Percentiles rank a stretch among this genome's conserved stretches.
These are phyloP conservation scores for Coleophoma eucalyptorum DNA, from an alignment of 2,329 filamentous ascomycete species.

Conservation along the genomic window DNA sequence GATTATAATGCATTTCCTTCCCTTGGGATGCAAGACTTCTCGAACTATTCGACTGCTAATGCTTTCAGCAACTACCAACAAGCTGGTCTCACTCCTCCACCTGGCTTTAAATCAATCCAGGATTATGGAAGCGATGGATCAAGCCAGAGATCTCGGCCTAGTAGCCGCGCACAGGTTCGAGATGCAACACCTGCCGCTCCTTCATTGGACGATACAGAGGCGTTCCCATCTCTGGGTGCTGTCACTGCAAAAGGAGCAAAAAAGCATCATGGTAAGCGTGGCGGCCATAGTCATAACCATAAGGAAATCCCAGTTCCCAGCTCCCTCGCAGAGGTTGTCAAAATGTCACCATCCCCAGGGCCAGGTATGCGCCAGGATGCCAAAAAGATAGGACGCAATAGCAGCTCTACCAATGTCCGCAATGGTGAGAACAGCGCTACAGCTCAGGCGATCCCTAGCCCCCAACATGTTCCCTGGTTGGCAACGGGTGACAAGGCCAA, in stretches of 20 bases:
- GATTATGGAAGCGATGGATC: constrained; percentile 53
- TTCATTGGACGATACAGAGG: constrained; percentile 88
- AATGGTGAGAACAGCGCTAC: constrained; percentile 75
- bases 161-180: constrained; percentile 71
- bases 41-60: constrained; percentile 33
- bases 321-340: constrained; percentile 89
- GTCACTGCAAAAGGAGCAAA: constrained; percentile 73
- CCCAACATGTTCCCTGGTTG: constrained; percentile 93
- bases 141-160: constrained; percentile 75
- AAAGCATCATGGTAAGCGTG: constrained; percentile 90
- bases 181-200: constrained; percentile 65
- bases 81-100: constrained; percentile 57
- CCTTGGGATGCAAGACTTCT: constrained; percentile 51
- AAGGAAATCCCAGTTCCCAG: constrained; percentile 68
- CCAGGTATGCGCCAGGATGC: constrained; percentile 56
- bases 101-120: constrained; percentile 64
- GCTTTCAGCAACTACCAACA: constrained; percentile 49
- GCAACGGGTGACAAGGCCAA: constrained; percentile 91
- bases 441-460: constrained; percentile 78
- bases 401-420: constrained; percentile 59
- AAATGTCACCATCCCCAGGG: constrained; percentile 86
- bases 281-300: constrained; percentile 69
- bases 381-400: constrained; percentile 59
- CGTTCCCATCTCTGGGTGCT: constrained; percentile 85
- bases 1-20: constrained; percentile 85